phyloP scores from a whole-genome alignment of 441 rosid species.

The Aquilaria agallochum region DNA sequence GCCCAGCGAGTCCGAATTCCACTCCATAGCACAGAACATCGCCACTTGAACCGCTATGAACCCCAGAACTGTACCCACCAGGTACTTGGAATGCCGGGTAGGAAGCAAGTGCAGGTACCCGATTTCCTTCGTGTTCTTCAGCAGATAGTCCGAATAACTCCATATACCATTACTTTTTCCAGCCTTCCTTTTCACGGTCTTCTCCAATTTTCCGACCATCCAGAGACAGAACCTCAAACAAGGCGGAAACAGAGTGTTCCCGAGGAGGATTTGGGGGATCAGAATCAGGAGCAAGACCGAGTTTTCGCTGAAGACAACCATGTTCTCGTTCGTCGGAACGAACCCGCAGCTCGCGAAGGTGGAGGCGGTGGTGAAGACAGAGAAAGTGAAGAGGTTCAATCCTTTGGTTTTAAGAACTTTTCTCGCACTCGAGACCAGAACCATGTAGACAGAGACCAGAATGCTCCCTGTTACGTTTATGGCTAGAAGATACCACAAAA shows the following conservation, averaged over 20 bases:
- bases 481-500: slow-evolving; percentile 30
- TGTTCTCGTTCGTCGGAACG: slow-evolving; percentile 62
- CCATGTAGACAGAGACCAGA: slow-evolving; percentile 27
- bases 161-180: too few species aligned
- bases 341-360: slow-evolving; percentile 52
- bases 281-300: slow-evolving; percentile 51
- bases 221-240: slow-evolving; percentile 34
- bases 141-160: slow-evolving; percentile 14
- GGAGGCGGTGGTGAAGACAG: slow-evolving; percentile 40
- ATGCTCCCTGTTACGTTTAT: slow-evolving; percentile 26
- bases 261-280: slow-evolving; percentile 44
- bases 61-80: slow-evolving; percentile 39
- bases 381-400: slow-evolving; percentile 33
- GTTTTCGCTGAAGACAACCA: slow-evolving; percentile 47
- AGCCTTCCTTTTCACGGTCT: slow-evolving; percentile 19
- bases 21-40: slow-evolving; percentile 38
- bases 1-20: slow-evolving; percentile 36
- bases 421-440: slow-evolving; percentile 27
- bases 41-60: slow-evolving; percentile 26
- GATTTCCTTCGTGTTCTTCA: slow-evolving; percentile 30
- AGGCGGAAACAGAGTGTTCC: slow-evolving; percentile 53
- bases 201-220: slow-evolving; percentile 31
- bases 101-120: slow-evolving; percentile 46
- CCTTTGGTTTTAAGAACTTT: slow-evolving; percentile 28
- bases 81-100: slow-evolving; percentile 13